Base-by-base conservation (phyloP, 1,139 yeast species). In the Kluyveromyces marxianus region DNA sequence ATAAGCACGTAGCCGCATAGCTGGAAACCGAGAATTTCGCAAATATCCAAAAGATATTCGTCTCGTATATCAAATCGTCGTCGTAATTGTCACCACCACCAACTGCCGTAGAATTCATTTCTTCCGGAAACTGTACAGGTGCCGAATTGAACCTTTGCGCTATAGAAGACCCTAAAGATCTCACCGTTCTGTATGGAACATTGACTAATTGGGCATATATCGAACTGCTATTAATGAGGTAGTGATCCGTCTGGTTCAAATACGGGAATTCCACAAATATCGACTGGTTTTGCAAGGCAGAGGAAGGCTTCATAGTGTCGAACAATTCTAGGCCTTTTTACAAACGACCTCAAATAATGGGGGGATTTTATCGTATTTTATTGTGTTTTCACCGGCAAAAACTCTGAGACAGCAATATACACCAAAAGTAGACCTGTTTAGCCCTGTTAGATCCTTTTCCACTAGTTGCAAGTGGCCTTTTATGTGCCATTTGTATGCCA, bases 1-100 rank as follows among this genome's bases (percentile, higher is more conserved):
- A 34, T 25, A 58, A 46, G 39, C 61, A 57, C 7, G 51, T 32
- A 10, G 57, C 35, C 2, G 58, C 55, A 37, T 55, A 56, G 14
- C 45, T 49, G 34, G 57, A 51, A 33, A 52, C 52, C 38, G 55
- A 57, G 38, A 54, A 55, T 3, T 52, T 53, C 10, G 55, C 39
- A 1, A 47, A 37, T 30, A 48, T 44, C 28, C 50, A 37, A 31
- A 54, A 42, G 7, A 50, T 38, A 26, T 48, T 40, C 4, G 50
- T 31, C 4, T 45, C 45, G 7, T 45, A 26, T 2, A 46, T 26
- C n/a, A 41, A 24, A 4, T 41, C 41, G 4, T 44, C 41, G 3
- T 49, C 25, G 5, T 33, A 14, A 10, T 14, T 6, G n/a, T 10
- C 21, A 5, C 10, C n/a, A 5, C 10, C n/a, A 10, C 24, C 7